Conservation (phyloP, 2,329 filamentous ascomycete genomes). For the Penicillium decumbens region DNA sequence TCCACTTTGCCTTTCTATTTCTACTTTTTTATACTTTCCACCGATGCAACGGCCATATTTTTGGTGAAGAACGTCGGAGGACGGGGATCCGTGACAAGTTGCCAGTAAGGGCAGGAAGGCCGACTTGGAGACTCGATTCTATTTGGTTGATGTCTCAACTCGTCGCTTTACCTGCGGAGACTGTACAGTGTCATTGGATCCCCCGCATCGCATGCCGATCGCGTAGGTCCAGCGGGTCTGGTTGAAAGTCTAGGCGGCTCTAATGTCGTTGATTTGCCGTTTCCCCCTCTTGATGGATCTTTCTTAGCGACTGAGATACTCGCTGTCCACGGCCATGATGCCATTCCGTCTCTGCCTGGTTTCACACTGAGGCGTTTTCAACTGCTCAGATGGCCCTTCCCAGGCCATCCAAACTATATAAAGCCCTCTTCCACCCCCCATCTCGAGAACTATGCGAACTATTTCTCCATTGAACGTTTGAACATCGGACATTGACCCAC, state of each 20-base stretch:
- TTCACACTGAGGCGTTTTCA: conserved; percentile 4
- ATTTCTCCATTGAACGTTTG: background rate
- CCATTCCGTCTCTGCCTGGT: background rate
- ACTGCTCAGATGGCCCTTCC: background rate
- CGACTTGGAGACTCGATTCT: background rate
- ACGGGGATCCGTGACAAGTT: background rate
- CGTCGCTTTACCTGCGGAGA: background rate
- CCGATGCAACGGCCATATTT: background rate
- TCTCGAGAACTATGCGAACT: background rate
- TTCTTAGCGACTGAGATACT: background rate
- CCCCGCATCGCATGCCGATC: conserved; percentile 16
- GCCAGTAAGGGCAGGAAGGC: background rate
- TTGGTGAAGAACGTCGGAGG: background rate
- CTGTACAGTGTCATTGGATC: conserved; percentile 2
- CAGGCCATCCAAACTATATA: conserved; percentile 7
- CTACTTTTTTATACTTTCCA: background rate
- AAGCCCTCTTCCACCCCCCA: background rate
- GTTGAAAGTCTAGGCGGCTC: background rate
- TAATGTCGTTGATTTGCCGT: conserved; percentile 5
- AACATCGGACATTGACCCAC: background rate
- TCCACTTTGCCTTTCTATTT: background rate
- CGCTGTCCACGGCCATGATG: conserved; percentile 4
- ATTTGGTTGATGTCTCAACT: background rate
- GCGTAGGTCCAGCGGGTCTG: conserved; percentile 3
- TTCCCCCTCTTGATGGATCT: conserved; percentile 1